phyloP scores from a whole-genome alignment of 768 basidiomycete species.

The Pseudohyphozyma bogoriensis region DNA sequence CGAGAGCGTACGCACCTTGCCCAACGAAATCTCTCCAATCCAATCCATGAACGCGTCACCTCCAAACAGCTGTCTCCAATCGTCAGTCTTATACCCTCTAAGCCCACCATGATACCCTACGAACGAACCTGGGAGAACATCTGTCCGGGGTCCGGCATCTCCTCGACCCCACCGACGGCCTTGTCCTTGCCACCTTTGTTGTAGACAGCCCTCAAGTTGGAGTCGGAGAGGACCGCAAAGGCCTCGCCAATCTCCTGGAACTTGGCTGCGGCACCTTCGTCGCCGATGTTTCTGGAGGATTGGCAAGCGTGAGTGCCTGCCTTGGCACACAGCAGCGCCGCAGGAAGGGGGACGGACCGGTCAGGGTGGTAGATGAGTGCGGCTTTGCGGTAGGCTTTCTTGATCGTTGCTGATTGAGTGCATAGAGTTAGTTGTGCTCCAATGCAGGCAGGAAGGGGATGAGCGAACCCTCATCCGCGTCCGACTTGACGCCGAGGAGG shows the following conservation, averaged over 20 bases:
- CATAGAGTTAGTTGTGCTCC: too few species aligned
- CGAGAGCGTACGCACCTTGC: constrained; percentile 50
- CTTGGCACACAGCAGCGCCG: too few species aligned
- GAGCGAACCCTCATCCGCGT: constrained; percentile 68
- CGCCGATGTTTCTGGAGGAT: constrained; percentile 74
- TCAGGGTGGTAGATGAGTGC: neutral
- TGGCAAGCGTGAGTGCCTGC: too few species aligned
- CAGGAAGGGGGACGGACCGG: constrained; percentile 76
- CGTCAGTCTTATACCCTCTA: constrained; percentile 74
- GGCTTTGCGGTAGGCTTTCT: constrained; percentile 82
- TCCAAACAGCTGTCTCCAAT: constrained; percentile 28
- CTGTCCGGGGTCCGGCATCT: constrained; percentile 82
- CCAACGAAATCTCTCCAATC: constrained; percentile 94
- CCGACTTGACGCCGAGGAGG: constrained; percentile 58
- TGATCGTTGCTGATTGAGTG: constrained; percentile 71
- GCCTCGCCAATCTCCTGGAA: constrained; percentile 97
- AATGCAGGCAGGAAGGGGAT: too few species aligned
- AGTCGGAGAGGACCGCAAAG: constrained; percentile 54
- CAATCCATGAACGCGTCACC: constrained; percentile 37
- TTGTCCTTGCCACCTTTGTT: constrained; percentile 90
- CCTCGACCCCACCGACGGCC: constrained; percentile 45
- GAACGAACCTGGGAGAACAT: constrained; percentile 93
- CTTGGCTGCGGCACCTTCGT: constrained; percentile 77
- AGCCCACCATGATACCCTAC: constrained; percentile 56
- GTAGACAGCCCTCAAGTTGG: constrained; percentile 76